phyloP scores from a whole-genome alignment of 75 land plant genomes.

The Chamaecyparis obtusa region DNA sequence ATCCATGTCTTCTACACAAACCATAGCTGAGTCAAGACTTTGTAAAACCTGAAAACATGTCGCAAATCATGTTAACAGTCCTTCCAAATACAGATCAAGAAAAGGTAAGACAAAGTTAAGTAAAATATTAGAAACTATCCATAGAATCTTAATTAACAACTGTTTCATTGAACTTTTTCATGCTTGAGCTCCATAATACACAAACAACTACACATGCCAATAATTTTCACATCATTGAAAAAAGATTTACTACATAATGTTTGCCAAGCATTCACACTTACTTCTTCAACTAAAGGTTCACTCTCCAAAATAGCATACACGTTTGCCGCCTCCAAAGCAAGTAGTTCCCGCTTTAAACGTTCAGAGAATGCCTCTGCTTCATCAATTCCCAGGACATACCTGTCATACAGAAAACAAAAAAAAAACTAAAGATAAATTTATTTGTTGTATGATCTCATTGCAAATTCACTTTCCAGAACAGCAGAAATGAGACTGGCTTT shows the following conservation, averaged over 20 bases:
- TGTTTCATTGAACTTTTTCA: background rate
- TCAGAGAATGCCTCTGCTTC: constrained; percentile 99
- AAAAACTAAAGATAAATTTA: background rate
- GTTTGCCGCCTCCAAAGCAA: constrained; percentile 95
- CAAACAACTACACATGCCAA: background rate
- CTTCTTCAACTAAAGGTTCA: constrained; percentile 93
- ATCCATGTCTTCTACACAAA: constrained; percentile 96
- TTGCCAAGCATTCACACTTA: constrained; percentile 12
- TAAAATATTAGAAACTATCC: background rate
- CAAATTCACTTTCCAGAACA: background rate
- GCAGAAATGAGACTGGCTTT: background rate
- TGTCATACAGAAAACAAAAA: constrained; percentile 25
- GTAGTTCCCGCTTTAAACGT: constrained; percentile 87
- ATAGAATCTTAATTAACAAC: background rate
- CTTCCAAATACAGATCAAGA: background rate
- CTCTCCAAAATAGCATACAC: constrained; percentile 97
- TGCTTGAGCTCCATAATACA: background rate
- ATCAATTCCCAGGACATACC: constrained; percentile 96
- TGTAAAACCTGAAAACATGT: constrained; percentile 65
- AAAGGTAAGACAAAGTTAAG: background rate
- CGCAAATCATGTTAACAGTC: background rate
- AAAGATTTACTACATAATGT: background rate
- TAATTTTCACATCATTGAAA: background rate
- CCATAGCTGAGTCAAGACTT: constrained; percentile 71
- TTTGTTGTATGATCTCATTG: background rate